These are phyloP conservation scores for Sarcodon aspratus DNA, from an alignment of 768 basidiomycete genomes.

Conservation along the genomic window DNA sequence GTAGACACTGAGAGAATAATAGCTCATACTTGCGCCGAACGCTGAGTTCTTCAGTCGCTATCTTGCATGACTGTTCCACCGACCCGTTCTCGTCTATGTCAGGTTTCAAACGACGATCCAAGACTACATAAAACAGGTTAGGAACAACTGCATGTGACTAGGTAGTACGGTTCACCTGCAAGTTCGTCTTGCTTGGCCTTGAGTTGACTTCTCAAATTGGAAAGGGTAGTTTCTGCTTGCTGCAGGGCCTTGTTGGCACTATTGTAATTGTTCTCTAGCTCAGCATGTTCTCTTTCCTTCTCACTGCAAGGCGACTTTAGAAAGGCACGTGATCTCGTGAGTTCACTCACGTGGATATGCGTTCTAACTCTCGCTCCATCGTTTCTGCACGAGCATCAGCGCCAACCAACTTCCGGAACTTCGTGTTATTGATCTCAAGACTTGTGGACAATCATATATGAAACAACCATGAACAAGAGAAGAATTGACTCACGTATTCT, in stretches of 20 bases:
- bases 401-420: constrained; percentile 58
- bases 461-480: neutral
- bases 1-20: neutral
- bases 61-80: constrained; percentile 38
- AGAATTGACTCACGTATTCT: constrained; percentile 43
- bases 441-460: constrained; percentile 27
- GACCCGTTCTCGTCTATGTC: constrained; percentile 26
- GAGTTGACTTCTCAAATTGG: constrained; percentile 47
- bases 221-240: constrained; percentile 49
- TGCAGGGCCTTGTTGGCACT: constrained; percentile 47
- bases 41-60: constrained; percentile 31
- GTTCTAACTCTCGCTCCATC: constrained; percentile 67
- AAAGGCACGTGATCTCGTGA: neutral
- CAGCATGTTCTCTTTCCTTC: constrained; percentile 51
- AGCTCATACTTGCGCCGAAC: constrained; percentile 30
- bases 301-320: constrained; percentile 30
- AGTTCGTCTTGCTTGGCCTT: constrained; percentile 52
- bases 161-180: constrained; percentile 31
- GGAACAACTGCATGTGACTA: neutral
- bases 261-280: constrained; percentile 29
- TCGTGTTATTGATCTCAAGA: constrained; percentile 44
- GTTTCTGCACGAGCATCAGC: constrained; percentile 44
- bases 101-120: constrained; percentile 35
- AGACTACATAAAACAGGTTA: constrained; percentile 18
- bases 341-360: constrained; percentile 38